A percentile compares a stretch with the other conserved stretches of the same genome.
Evolutionary conservation across 2,329 filamentous ascomycete genomes (phyloP).

Genomic region (Botrytis galanthina): DNA sequence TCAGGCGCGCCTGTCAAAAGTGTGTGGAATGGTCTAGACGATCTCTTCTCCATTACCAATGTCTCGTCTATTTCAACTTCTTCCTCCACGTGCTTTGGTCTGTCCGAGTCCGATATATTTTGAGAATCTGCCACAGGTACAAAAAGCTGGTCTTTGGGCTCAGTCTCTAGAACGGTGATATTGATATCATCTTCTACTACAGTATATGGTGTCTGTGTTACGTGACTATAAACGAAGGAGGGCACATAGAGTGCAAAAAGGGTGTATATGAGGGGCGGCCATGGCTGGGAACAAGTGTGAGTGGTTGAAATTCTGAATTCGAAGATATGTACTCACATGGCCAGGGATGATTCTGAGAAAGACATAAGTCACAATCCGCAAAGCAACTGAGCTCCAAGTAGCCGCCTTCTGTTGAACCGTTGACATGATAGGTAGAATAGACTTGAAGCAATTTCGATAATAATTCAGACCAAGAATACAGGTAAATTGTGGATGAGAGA

Average conservation of each 20-base stretch:
- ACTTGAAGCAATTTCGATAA: not conserved
- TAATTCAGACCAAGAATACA: not conserved
- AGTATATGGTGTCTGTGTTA: slow-evolving; percentile 55
- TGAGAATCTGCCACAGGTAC: slow-evolving; percentile 31
- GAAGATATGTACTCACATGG: slow-evolving; percentile 34
- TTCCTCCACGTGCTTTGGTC: slow-evolving; percentile 43
- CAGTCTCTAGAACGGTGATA: slow-evolving; percentile 51
- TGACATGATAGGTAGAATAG: not conserved
- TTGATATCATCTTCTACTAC: slow-evolving; percentile 59
- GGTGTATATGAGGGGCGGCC: slow-evolving; percentile 53
- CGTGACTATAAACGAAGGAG: slow-evolving; percentile 59
- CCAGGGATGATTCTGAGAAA: slow-evolving; percentile 57
- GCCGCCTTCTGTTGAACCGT: slow-evolving; percentile 30
- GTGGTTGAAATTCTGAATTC: not conserved
- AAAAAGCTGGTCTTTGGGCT: slow-evolving; percentile 39
- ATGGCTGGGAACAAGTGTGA: slow-evolving; percentile 27
- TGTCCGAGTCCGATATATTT: slow-evolving; percentile 33
- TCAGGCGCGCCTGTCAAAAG: slow-evolving; percentile 76
- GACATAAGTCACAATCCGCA: slow-evolving; percentile 52
- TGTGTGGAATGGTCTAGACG: slow-evolving; percentile 58
- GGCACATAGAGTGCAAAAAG: slow-evolving; percentile 65
- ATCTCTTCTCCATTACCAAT: slow-evolving; percentile 56
- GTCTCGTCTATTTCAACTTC: slow-evolving; percentile 64
- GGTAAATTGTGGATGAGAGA: not conserved
- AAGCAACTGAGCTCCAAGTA: slow-evolving; percentile 46